A percentile compares a stretch with the other conserved stretches of the same genome.
phyloP scores from a whole-genome alignment of 306 rosid species.

The Begonia masoniana region DNA sequence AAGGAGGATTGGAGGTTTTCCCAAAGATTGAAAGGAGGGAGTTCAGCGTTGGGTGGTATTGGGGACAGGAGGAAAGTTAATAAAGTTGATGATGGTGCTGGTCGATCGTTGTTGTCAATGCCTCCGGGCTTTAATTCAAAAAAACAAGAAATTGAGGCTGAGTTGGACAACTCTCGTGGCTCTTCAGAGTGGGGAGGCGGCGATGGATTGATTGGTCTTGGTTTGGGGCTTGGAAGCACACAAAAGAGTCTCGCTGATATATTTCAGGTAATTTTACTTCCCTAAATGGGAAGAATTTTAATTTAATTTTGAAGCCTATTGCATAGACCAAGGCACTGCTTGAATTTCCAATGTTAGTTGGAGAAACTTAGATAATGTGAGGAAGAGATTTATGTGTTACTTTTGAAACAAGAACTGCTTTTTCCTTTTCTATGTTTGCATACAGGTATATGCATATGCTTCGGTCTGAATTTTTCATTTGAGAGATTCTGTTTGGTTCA shows the following conservation, averaged over 20 bases:
- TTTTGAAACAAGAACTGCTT: too few species aligned
- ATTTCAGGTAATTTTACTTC: slow-evolving; percentile 58
- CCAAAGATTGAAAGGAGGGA: slow-evolving; percentile 56
- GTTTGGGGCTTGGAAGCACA: slow-evolving; percentile 71
- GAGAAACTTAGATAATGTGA: too few species aligned
- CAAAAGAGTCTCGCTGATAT: slow-evolving; percentile 85
- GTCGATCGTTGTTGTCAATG: slow-evolving; percentile 37
- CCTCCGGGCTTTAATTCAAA: slow-evolving; percentile 58
- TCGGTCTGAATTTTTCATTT: too few species aligned
- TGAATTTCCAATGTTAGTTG: too few species aligned
- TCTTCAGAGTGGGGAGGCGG: slow-evolving; percentile 67
- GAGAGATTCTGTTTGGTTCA: too few species aligned
- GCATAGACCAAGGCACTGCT: too few species aligned
- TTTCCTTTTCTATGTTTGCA: too few species aligned
- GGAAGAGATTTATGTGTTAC: too few species aligned
- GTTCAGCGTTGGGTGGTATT: slow-evolving; percentile 55
- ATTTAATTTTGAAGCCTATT: too few species aligned
- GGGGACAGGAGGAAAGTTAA: slow-evolving; percentile 63
- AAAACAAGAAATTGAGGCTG: slow-evolving; percentile 44
- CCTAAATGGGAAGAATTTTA: not conserved
- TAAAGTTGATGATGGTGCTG: slow-evolving; percentile 43
- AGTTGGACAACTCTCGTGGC: slow-evolving; percentile 31
- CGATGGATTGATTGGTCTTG: slow-evolving; percentile 68
- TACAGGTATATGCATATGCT: too few species aligned
- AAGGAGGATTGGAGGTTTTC: slow-evolving; percentile 75